Percentiles rank a stretch among this genome's conserved stretches.
phyloP scores from a whole-genome alignment of 208 protist species.

The Lotmaria passim region DNA sequence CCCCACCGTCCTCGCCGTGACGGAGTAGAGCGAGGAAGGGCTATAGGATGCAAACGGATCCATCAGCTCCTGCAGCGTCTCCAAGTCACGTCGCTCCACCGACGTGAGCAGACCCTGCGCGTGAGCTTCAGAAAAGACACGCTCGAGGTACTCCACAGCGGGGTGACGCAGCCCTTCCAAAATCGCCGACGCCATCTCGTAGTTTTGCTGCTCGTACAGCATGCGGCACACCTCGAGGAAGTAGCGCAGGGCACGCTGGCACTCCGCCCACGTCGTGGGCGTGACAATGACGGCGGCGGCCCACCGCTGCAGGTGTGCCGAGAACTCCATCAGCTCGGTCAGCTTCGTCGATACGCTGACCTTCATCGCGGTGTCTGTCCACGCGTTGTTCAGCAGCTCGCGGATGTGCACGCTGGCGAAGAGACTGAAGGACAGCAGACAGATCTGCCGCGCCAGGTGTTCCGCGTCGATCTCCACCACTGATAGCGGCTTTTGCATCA shows the following conservation, averaged over 20 bases:
- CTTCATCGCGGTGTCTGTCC: constrained; percentile 41
- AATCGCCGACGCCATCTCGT: constrained; percentile 65
- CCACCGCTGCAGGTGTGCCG: constrained; percentile 51
- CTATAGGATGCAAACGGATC: constrained; percentile 72
- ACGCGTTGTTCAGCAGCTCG: constrained; percentile 75
- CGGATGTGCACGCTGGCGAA: constrained; percentile 59
- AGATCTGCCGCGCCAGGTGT: constrained; percentile 53
- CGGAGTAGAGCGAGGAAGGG: constrained; percentile 62
- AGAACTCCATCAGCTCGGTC: constrained; percentile 53
- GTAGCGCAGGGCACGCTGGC: constrained; percentile 39
- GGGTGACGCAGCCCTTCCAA: constrained; percentile 63
- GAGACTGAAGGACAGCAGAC: constrained; percentile 65
- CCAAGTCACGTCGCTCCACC: constrained; percentile 40
- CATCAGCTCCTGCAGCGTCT: constrained; percentile 59
- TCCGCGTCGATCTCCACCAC: constrained; percentile 35
- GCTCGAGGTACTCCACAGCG: constrained; percentile 40
- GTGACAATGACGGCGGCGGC: constrained; percentile 51
- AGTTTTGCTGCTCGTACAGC: constrained; percentile 76
- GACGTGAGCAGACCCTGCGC: constrained; percentile 39
- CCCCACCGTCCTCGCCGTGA: constrained; percentile 45
- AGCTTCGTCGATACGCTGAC: constrained; percentile 46
- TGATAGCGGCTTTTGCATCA: constrained; percentile 21
- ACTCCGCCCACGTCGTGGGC: constrained; percentile 45
- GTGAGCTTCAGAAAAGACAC: constrained; percentile 31
- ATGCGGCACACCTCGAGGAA: constrained; percentile 54